Percentiles rank a stretch among this genome's conserved stretches.
phyloP scores from a whole-genome alignment of 768 basidiomycete genomes.

The Leccinum broughii region DNA sequence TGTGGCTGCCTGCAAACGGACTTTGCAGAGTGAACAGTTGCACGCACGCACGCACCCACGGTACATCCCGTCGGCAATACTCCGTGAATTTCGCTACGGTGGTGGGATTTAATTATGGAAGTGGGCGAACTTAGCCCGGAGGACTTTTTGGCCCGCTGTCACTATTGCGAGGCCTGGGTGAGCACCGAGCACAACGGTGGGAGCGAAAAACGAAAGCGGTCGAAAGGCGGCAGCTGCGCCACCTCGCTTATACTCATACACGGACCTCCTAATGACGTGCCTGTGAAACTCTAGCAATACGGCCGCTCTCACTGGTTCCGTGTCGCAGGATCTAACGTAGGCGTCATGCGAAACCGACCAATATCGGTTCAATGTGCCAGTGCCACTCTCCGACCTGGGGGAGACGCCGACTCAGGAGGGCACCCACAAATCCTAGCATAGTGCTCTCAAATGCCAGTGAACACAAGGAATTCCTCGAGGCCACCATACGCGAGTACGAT shows the following conservation, averaged over 20 bases:
- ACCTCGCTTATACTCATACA: not conserved
- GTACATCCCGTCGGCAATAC: too few species aligned
- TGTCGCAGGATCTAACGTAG: slow-evolving; percentile 40
- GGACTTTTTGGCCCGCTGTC: too few species aligned
- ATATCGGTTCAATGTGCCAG: slow-evolving; percentile 40
- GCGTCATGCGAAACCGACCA: too few species aligned
- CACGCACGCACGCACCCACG: too few species aligned
- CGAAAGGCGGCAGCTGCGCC: not conserved
- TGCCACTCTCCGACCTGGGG: slow-evolving; percentile 61
- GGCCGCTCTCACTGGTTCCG: slow-evolving; percentile 44
- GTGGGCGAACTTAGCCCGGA: too few species aligned
- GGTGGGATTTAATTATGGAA: not conserved
- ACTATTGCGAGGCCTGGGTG: too few species aligned
- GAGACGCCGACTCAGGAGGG: slow-evolving; percentile 31
- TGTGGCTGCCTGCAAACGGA: too few species aligned
- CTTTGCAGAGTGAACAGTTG: too few species aligned
- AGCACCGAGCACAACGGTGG: not conserved
- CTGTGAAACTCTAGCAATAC: too few species aligned
- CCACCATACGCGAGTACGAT: slow-evolving; percentile 28
- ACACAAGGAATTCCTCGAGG: slow-evolving; percentile 24
- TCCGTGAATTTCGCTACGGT: too few species aligned
- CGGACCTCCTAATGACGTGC: too few species aligned
- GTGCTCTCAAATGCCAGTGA: slow-evolving; percentile 28
- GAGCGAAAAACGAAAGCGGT: not conserved
- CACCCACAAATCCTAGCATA: slow-evolving; percentile 40